Conservation (phyloP, 441 rosid species). For the Gossypium lobatum region DNA sequence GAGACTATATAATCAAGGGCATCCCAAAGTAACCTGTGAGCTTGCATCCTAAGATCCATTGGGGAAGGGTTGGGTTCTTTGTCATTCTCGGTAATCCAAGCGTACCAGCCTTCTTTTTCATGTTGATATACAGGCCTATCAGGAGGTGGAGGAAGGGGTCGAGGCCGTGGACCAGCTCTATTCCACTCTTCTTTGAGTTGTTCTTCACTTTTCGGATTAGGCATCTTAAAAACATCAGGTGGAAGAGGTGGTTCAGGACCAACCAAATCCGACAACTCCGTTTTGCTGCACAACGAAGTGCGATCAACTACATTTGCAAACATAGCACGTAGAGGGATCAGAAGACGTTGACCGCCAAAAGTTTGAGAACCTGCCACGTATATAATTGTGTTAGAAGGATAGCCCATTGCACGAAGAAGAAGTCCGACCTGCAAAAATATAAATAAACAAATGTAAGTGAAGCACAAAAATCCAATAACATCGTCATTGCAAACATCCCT, state of each 20-base stretch:
- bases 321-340: constrained; percentile 92
- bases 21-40: constrained; percentile 90
- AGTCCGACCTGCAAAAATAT: constrained; percentile 76
- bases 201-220: constrained; percentile 56
- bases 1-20: constrained; percentile 90
- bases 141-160: constrained; percentile 99
- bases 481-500: not conserved
- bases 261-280: constrained; percentile 64
- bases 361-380: constrained; percentile 91
- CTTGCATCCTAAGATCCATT: constrained; percentile 70
- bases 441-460: constrained; percentile 5
- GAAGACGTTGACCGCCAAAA: constrained; percentile 89
- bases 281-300: constrained; percentile 65
- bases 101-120: constrained; percentile 99
- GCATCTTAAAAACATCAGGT: constrained; percentile 36
- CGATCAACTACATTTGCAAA: constrained; percentile 72
- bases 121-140: constrained; percentile 84
- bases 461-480: not conserved
- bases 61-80: constrained; percentile 76
- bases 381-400: constrained; percentile 69
- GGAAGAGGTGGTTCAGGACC: constrained; percentile 82
- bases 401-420: constrained; percentile 86
- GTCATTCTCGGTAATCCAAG: constrained; percentile 81
- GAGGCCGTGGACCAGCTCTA: constrained; percentile 92
- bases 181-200: constrained; percentile 86